A percentile compares a stretch with the other conserved stretches of the same genome.
Conservation (phyloP, 1,284 basidiomycete species). For the Paramarasmius palmivorus region DNA sequence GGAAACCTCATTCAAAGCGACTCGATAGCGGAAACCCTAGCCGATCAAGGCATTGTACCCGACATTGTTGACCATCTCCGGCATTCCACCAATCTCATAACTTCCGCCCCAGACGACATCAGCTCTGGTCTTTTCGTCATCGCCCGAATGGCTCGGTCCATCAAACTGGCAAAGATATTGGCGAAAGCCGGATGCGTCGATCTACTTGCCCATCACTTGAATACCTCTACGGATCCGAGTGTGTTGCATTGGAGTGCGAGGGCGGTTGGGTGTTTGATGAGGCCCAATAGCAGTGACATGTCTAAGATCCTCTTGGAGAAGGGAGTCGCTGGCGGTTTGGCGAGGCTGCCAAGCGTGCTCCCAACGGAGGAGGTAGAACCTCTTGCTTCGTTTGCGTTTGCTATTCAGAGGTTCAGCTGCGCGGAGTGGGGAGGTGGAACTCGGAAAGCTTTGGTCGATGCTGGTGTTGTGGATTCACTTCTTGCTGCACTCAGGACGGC, state of each 20-base stretch:
- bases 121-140: constrained; percentile 20
- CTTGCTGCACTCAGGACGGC: constrained; percentile 22
- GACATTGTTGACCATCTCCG: constrained; percentile 21
- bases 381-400: constrained; percentile 26
- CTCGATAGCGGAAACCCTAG: constrained; percentile 22
- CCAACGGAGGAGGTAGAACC: constrained; percentile 23
- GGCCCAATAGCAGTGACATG: constrained; percentile 26
- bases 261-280: constrained; percentile 25
- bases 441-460: constrained; percentile 24
- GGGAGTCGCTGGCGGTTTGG: constrained; percentile 23
- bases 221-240: constrained; percentile 19
- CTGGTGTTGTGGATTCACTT: constrained; percentile 19
- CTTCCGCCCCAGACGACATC: constrained; percentile 15
- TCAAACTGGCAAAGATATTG: constrained; percentile 23
- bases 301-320: constrained; percentile 23
- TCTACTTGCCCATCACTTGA: constrained; percentile 19
- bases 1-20: constrained; percentile 22
- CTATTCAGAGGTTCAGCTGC: constrained; percentile 25
- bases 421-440: constrained; percentile 28
- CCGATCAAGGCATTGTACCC: constrained; percentile 15
- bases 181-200: constrained; percentile 21
- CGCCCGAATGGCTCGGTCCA: constrained; percentile 23
- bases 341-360: constrained; percentile 23
- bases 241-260: constrained; percentile 23
- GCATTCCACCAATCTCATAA: constrained; percentile 8